These are phyloP conservation scores for Hyaloscypha bicolor DNA, from an alignment of 495 filamentous ascomycete species.

Conservation along the genomic window DNA sequence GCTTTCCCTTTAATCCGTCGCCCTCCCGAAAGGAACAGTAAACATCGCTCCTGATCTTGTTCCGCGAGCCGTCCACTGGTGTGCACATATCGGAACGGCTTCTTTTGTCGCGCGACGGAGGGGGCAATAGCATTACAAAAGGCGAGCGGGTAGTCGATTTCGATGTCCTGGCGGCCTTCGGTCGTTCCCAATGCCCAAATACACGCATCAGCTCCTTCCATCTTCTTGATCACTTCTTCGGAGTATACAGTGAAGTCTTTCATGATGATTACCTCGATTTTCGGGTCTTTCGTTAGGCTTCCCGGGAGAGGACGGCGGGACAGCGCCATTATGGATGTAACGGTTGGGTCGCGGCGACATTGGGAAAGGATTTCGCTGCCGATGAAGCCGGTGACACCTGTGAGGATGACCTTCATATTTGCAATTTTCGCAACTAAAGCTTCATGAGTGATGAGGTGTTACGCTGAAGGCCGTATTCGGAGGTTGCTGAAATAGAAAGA, in stretches of 20 bases:
- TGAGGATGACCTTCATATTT: conserved; percentile 54
- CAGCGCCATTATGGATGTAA: conserved; percentile 53
- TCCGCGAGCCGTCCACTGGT: conserved; percentile 49
- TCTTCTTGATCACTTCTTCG: conserved; percentile 35
- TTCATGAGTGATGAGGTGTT: not conserved
- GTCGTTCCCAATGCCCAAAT: conserved; percentile 42
- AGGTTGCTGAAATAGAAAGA: not conserved
- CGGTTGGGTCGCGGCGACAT: conserved; percentile 43
- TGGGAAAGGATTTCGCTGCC: conserved; percentile 50
- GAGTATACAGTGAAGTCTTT: conserved; percentile 49
- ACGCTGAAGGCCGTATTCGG: not conserved
- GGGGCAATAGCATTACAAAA: conserved; percentile 44
- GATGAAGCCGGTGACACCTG: conserved; percentile 55
- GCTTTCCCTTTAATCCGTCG: conserved; percentile 46
- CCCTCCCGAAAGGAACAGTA: conserved; percentile 45
- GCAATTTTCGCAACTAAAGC: not conserved
- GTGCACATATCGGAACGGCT: conserved; percentile 53
- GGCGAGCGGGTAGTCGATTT: conserved; percentile 47
- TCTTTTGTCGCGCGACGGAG: conserved; percentile 29
- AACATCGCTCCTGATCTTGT: conserved; percentile 44
- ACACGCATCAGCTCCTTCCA: conserved; percentile 52
- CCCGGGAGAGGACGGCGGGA: conserved; percentile 43
- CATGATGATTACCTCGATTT: conserved; percentile 46
- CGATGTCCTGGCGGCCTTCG: conserved; percentile 27
- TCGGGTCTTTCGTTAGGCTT: conserved; percentile 35